A percentile compares a stretch with the other conserved stretches of the same genome.
Evolutionary conservation across 2,329 filamentous ascomycete species (phyloP).

Genomic region (Mycogone perniciosa): DNA sequence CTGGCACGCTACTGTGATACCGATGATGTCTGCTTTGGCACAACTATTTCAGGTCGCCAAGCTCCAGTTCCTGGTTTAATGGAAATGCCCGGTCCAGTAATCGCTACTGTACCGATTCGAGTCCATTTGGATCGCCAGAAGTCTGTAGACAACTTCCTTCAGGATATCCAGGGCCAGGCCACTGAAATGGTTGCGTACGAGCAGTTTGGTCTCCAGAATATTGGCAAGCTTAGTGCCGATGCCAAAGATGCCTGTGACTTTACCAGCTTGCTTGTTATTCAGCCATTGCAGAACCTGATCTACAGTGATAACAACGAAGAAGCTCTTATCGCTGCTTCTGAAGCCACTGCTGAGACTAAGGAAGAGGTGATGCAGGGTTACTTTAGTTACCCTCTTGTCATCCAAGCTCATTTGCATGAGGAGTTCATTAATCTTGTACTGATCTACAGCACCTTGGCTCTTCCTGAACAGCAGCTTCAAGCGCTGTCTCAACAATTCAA

Average conservation of each 20-base stretch:
- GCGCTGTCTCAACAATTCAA: conserved; percentile 10
- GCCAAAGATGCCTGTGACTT: conserved; percentile 17
- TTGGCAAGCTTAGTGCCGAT: conserved; percentile 13
- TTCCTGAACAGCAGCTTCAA: conserved; percentile 1
- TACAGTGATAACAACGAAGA: background rate
- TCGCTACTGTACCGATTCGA: conserved; percentile 12
- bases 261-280: conserved; percentile 16
- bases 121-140: conserved; percentile 7
- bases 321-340: background rate
- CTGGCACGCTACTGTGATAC: conserved; percentile 30
- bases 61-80: conserved; percentile 15
- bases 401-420: conserved; percentile 5
- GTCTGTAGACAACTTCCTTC: conserved; percentile 7
- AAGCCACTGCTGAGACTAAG: background rate
- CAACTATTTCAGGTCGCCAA: conserved; percentile 17
- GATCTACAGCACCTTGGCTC: background rate
- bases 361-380: conserved; percentile 7
- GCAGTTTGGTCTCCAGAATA: conserved; percentile 20
- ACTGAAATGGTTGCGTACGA: conserved; percentile 16
- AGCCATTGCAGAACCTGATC: background rate
- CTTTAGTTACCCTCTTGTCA: conserved; percentile 10
- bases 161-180: conserved; percentile 12
- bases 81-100: conserved; percentile 14
- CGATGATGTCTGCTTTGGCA: conserved; percentile 17
- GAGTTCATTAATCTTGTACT: conserved; percentile 4